Conservation (phyloP, 345 rosid species). For the Populus euphratica region DNA sequence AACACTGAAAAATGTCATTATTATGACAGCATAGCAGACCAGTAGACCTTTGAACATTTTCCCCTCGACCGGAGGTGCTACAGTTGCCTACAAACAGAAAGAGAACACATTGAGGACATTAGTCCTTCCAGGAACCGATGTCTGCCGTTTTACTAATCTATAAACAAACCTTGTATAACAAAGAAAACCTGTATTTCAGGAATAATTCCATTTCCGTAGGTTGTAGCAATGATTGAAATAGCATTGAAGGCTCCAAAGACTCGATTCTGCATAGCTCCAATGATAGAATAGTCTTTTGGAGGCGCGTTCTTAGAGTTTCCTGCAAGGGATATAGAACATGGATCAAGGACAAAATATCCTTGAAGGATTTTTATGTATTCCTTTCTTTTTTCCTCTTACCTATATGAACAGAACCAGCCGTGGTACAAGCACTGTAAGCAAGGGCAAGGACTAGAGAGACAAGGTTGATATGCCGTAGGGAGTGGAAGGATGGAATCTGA, state of each 20-base stretch:
- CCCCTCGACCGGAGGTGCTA: slow-evolving; percentile 21
- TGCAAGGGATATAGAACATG: neutral
- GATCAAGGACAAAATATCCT: neutral
- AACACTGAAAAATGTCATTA: slow-evolving; percentile 21
- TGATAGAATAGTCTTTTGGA: slow-evolving; percentile 6
- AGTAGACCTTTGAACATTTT: slow-evolving; percentile 25
- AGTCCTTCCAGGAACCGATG: too few relatives aligned
- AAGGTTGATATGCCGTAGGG: slow-evolving; percentile 20
- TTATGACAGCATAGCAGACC: slow-evolving; percentile 17
- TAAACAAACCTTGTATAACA: neutral
- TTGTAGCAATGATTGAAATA: slow-evolving; percentile 18
- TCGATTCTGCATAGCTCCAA: neutral
- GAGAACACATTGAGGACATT: neutral
- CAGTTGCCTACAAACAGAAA: slow-evolving; percentile 14
- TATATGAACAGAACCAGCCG: slow-evolving; percentile 20
- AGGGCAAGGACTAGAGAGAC: slow-evolving; percentile 17
- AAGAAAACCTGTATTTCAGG: slow-evolving; percentile 22
- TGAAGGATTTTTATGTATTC: neutral
- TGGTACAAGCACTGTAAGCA: slow-evolving; percentile 18
- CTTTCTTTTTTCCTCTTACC: neutral
- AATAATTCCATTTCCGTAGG: slow-evolving; percentile 26
- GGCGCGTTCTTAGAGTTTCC: slow-evolving; percentile 14
- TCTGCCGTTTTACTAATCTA: too few relatives aligned
- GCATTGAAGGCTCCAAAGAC: slow-evolving; percentile 14
- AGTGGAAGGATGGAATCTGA: slow-evolving; percentile 31